Conservation (phyloP, 352 stramenopile species). For the Phytophthora megakarya region DNA sequence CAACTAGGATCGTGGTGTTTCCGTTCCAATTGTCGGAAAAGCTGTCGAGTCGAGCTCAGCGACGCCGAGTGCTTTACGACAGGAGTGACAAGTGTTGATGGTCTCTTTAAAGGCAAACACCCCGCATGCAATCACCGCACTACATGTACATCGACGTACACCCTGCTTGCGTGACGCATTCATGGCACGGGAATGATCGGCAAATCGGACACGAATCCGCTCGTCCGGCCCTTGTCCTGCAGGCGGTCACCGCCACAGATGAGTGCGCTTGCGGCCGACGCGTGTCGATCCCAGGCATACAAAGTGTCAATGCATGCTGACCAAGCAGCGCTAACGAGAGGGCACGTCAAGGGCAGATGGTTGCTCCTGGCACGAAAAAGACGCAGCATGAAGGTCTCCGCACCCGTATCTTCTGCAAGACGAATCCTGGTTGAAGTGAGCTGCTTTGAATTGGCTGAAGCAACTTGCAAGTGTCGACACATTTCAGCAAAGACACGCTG, state of each 20-base stretch:
- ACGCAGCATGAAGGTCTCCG: conserved; percentile 14
- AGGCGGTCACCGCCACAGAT: conserved; percentile 5
- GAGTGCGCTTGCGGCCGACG: conserved; percentile 19
- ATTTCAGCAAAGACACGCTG: conserved; percentile 28
- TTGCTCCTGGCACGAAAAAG: conserved; percentile 24
- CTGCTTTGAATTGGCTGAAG: background rate
- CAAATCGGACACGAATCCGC: conserved; percentile 28
- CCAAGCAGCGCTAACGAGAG: conserved; percentile 1
- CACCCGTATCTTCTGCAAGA: background rate
- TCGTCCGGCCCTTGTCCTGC: conserved; percentile 21
- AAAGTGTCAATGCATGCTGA: conserved; percentile 5
- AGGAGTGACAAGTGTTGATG: too few relatives aligned
- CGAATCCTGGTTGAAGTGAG: conserved; percentile 18
- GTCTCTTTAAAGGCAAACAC: too few relatives aligned
- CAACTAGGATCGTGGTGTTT: too few relatives aligned
- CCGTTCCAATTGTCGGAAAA: too few relatives aligned
- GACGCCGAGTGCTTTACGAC: too few relatives aligned
- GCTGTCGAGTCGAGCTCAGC: too few relatives aligned
- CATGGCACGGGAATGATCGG: conserved; percentile 10
- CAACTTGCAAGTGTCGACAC: conserved; percentile 9
- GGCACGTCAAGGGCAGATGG: conserved; percentile 23
- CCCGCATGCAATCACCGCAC: too few relatives aligned
- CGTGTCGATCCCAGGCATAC: conserved; percentile 20
- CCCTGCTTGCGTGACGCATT: conserved; percentile 17
- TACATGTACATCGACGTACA: too few relatives aligned